Base-by-base conservation (phyloP, 2,329 filamentous ascomycete species). In the Diplodia intermedia region DNA sequence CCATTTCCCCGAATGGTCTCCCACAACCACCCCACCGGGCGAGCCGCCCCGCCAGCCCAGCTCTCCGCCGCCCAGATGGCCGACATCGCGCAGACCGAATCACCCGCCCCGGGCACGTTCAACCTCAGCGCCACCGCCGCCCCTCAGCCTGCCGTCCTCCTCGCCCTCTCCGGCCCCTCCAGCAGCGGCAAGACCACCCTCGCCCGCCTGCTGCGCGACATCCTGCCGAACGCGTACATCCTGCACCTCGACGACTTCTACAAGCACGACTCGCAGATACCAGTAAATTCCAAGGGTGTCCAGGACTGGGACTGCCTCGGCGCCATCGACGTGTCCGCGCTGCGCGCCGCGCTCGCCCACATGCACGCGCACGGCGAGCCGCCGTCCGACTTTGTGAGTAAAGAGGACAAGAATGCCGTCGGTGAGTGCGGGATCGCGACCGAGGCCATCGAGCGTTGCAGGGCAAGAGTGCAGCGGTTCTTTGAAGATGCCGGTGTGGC, bases 221-320 rank as follows among this genome's bases (percentile, higher is more conserved):
- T 97, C 71, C 93, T 97, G 74, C 89, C 89, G 9, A 71, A 75
- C 14, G 71, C 89, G 18, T 94, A 93, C 75, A 91, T 98, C 75
- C 85, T 99, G 26, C 95, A 99, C 78, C 89, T 97, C 78, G 95
- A 99, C 82, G 95, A 99, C 79, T 99, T 98, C 78, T 99, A 97
- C 82, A 89, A 88, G 71, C 84, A 91, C 0, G 94, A 98, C 76
- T 81, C 86, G 36, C 86, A 93, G 86, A 87, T 86, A 49, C 80
- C 83, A 1, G 76, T 85, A 18, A 82, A 82, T 31, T 75, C 74
- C 4, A 47, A 40, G 20, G 55, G 62, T n/a, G 82, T 97, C 14
- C 83, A 91, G 71, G 94, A 99, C 81, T 98, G 95, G 94, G 95
- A 99, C 79, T 97, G 94, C 73, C 83, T 92, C 18, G 91, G 90